Evolutionary conservation across 2,329 filamentous ascomycete genomes (phyloP), one percentile per base, ranked within the genome.

Genomic region (Ophiocordyceps sinensis): DNA sequence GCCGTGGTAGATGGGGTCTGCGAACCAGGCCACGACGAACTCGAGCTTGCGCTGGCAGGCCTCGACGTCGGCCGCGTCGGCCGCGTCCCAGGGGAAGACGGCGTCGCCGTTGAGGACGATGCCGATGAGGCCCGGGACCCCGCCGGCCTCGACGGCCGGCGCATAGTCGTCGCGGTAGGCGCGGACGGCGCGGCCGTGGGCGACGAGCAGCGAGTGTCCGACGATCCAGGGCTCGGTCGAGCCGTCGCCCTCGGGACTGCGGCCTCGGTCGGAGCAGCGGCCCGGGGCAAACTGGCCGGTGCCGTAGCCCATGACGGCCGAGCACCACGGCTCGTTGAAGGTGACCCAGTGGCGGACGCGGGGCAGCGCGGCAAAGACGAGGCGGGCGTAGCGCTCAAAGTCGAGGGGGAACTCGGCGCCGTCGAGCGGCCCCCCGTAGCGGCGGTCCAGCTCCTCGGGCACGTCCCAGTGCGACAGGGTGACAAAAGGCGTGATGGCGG

Each of bases 401-500:
- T 63, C 61, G 6, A 47, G 47, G 13, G 55, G 49, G 0, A 53
- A 54, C 38, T 61, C 49, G 2, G 52, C 47, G 6, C 53, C 53
- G 30, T 62, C 48, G 5, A 63, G 34, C 49, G 53, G 56, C 0
- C 59, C 61, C 1, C 60, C 57, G 6, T 64, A 64, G 0, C 59
- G 49, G 19, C 62, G 56, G 28, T 64, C 52, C 0, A 64, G 51
- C 0, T 38, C 52, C 13, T 60, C 59, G 0, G 61, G 61, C 0
- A 60, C 45, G 13, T 82, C 77, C 76, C 77, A 81, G 53, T 82
- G 78, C 50, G 73, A 79, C 1, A 82, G 61, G 0, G 78, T 82
- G 32, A 79, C 63, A 54, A 78, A 67, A 0, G 78, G 77, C 28
- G 65, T 67, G 45, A 82, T 79, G 19, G 68, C 73, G 11, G 70